phyloP scores from a whole-genome alignment of 148 eudicot genomes.

The Persicaria maculosa region DNA sequence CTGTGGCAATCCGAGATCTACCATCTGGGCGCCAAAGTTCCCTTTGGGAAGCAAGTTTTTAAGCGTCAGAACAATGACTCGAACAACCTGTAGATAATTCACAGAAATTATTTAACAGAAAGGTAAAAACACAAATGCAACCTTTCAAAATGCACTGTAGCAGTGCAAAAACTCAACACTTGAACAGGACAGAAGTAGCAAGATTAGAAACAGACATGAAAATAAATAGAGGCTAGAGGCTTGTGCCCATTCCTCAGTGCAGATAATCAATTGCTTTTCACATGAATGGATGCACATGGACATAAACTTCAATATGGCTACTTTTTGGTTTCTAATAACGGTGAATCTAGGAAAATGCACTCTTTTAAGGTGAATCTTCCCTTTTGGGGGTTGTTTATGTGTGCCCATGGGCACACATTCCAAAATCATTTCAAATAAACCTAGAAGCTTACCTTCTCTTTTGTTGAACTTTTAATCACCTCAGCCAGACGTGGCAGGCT shows the following conservation, averaged over 20 bases:
- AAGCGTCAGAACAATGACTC: slow-evolving; percentile 78
- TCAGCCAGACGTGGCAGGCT: slow-evolving; percentile 69
- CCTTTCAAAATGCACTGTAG: not conserved
- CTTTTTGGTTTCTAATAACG: not conserved
- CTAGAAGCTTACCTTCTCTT: slow-evolving; percentile 62
- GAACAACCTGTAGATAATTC: slow-evolving; percentile 52
- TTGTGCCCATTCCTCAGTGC: not conserved
- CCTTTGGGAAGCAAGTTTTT: slow-evolving; percentile 77
- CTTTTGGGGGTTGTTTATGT: too few species aligned
- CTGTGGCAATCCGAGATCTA: slow-evolving; percentile 78
- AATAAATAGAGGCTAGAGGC: not conserved
- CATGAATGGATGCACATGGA: not conserved
- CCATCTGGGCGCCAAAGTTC: slow-evolving; percentile 88
- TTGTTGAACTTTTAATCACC: slow-evolving; percentile 86
- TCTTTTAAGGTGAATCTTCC: too few species aligned
- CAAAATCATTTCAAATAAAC: not conserved
- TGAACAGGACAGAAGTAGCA: not conserved
- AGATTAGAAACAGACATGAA: not conserved
- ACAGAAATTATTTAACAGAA: not conserved
- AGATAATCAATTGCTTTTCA: not conserved
- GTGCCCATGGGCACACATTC: too few species aligned
- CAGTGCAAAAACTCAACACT: not conserved
- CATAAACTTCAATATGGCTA: not conserved
- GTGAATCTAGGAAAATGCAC: too few species aligned
- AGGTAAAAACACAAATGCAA: not conserved